Evolutionary conservation across 805 yeast genomes (phyloP), one percentile per base, ranked within the genome.

Genomic region (Zygotorulaspora chibaensis): DNA sequence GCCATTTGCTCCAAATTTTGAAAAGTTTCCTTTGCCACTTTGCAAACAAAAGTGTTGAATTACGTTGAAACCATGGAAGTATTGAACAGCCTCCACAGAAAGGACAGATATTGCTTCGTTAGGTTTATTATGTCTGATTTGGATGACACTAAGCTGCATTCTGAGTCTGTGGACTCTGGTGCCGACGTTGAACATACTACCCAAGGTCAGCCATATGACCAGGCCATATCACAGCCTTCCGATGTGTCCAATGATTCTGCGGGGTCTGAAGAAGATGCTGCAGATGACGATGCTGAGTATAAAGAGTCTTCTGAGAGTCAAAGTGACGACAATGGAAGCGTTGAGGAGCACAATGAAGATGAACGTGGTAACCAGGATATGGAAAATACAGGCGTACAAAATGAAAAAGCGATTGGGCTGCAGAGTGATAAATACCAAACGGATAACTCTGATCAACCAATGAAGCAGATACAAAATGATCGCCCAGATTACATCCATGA

Each of bases 301-400:
- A 45, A 40, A 27, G 36, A 35, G 20, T 30, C 34, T 17, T 23
- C 34, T 27, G 40, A 29, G 29, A 45, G 38, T 29, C 47, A 46
- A 23, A 44, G 40, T 3, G 42, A 45, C 16, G 31, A 31, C 5
- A 40, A 35, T 34, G 46, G 23, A 35, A 10, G 16, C 13, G 38
- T 15, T n/a, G 51, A 44, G 18, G 40, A 42, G 10, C 54, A 51
- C 7, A 45, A 55, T 33, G 33, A 44, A 15, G 42, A 41, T 27
- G 31, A 37, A 34, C 25, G 42, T 11, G 42, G 27, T 17, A 37
- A 34, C 10, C 37, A 39, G 23, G 29, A 17, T 39, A 38, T 35
- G 15, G 46, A 45, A 25, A 40, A 29, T 28, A n/a, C 36, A 17
- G 17, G 25, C 18, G 26, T 34, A 31, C 17, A 42, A 44, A 33